Base-by-base conservation (phyloP, 345 rosid species). In the Melaleuca alternifolia region DNA sequence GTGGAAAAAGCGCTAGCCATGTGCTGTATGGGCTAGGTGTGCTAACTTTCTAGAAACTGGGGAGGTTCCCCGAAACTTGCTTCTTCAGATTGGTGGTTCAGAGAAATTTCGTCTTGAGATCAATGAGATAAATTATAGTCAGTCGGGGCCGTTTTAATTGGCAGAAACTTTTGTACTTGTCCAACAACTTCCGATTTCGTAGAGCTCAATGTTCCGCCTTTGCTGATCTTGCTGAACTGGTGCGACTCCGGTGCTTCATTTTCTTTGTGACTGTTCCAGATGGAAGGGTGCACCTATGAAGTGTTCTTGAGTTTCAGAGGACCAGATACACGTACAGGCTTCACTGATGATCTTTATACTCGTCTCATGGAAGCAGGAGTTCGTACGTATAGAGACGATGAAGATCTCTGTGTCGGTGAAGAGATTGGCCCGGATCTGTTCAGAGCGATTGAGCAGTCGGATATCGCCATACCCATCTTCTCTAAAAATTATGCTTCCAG, bases 391-490 rank as follows among this genome's bases (percentile, higher is more conserved):
- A 86, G 41, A 10, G 90, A 88, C 20, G 44, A 30, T 26, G 50
- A 50, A 12, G 86, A 88, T 41, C 88, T 86, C n/a, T n/a, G 7
- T 0, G 84, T 51, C 20, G 90, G 87, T 14, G 52, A 84, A 5
- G 83, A 76, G 28, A 83, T 88, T 54, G 4, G 50, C 75, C 54
- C 14, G 1, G 5, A 75, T 9, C 77, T 86, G 4, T 10, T 54
- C 7, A 12, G 33, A 37, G 59, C 79, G 10, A 88, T 88, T 20
- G 46, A 54, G 61, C 23, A 56, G 8, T 88, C 90, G 3, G 71
- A 24, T 79, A 83, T 88, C 52, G 54, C 62, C 11, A 44, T 88
- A 24, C 82, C 87, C 54, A 28, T 88, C 62, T 53, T 88, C 48
- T 88, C 89, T 10, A 2, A 13, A 37, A 52, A 0, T 12, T 85